These are phyloP conservation scores for Diaporthe batatas DNA, from an alignment of 2,329 filamentous ascomycete genomes.

Conservation along the genomic window DNA sequence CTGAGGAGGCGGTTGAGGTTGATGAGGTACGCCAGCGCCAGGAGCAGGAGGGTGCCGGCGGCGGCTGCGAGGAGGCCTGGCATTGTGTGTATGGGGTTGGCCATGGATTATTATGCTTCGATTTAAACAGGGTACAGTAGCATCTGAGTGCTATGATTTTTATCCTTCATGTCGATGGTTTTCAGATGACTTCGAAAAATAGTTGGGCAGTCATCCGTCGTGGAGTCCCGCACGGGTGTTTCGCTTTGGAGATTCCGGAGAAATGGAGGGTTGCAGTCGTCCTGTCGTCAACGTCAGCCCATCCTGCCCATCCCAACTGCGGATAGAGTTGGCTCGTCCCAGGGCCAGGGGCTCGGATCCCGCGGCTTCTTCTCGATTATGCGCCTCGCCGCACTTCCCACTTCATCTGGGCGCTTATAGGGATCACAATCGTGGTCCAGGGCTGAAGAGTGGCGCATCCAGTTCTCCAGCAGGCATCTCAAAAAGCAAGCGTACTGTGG, in stretches of 20 bases:
- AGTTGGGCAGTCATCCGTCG: too few relatives aligned
- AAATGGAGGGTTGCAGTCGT: slow-evolving; percentile 8
- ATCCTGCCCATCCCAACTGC: not conserved
- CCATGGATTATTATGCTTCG: not conserved
- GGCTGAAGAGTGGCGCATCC: too few relatives aligned
- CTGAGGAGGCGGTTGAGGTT: slow-evolving; percentile 51
- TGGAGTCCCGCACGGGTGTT: not conserved
- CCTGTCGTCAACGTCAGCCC: slow-evolving; percentile 20
- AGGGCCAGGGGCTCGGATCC: slow-evolving; percentile 26
- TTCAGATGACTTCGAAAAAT: too few relatives aligned
- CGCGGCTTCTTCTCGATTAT: slow-evolving; percentile 3
- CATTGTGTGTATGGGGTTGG: not conserved
- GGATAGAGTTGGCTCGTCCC: not conserved
- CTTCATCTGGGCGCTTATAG: too few relatives aligned
- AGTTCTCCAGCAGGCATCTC: not conserved
- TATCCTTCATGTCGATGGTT: slow-evolving; percentile 15
- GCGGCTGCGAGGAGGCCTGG: not conserved
- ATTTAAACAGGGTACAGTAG: too few relatives aligned
- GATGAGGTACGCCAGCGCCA: slow-evolving; percentile 43
- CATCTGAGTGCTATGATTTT: not conserved
- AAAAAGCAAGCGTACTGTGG: not conserved
- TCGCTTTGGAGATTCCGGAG: not conserved
- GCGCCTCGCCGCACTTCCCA: too few relatives aligned
- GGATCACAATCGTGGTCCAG: not conserved
- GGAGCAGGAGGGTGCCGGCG: not conserved